Base-by-base conservation (phyloP, 2,329 filamentous ascomycete species). In the Sarocladium kiliense region DNA sequence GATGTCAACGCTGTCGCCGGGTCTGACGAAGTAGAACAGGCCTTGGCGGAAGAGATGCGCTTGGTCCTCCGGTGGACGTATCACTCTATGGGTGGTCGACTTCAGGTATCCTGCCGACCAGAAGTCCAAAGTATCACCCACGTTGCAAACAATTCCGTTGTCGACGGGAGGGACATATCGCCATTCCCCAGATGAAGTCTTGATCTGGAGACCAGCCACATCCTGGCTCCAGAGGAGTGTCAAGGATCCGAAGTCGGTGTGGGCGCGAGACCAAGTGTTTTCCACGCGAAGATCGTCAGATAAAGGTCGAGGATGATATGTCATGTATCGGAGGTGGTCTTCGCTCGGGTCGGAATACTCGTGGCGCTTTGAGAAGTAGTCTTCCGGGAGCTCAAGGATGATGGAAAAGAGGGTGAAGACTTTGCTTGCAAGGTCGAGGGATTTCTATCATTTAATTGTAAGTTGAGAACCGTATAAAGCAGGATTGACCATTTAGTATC, bases 321-420 rank as follows among this genome's bases (percentile, higher is more conserved):
- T 71, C 79, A 81, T 82, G 64, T 80, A 81, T 7, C 80, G 76
- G 12, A 81, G 70, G 58, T 82, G 79, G 56, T 79, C 76, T 51
- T 82, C 79, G 42, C 76, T 76, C 16, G 74, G 69, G 30, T 74
- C 68, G 2, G 78, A 70, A 58, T 82, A 84, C 5, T 68, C 68
- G 61, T 84, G 81, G 47, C 75, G 71, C 6, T 72, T 72, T 18
- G 78, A 73, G 42, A 84, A 73, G 57, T 77, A 76, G 12, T 82
- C 77, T 39, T 78, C 75, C 0, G 78, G 76, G 0, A 84, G 68
- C 61, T 83, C 74, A 1, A 84, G 74, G 3, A 82, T 71, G 55
- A 83, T 76, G n/a, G 66, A 61, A 57, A 66, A 65, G 1, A 68
- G 63, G 14, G 60, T 58, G 23, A 67, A 63, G 42, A 66, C 50